Evolutionary conservation across 2,329 filamentous ascomycete genomes (phyloP).

Genomic region (Fusarium dimerum): DNA sequence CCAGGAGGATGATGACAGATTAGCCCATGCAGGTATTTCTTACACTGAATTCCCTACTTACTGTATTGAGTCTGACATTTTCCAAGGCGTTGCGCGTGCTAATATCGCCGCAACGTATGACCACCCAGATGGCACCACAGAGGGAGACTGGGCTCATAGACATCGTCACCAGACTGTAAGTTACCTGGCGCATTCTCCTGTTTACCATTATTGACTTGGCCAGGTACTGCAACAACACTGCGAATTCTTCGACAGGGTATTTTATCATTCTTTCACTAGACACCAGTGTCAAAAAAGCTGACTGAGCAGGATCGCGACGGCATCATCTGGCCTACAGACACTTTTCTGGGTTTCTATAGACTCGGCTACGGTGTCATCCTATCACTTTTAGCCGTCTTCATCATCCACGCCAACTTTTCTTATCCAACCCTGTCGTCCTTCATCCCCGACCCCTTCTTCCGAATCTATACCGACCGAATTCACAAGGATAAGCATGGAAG

Average conservation of each 20-base stretch:
- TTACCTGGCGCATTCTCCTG: too few species aligned
- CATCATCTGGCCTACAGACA: background rate
- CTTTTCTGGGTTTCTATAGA: background rate
- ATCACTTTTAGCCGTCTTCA: background rate
- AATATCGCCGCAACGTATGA: background rate
- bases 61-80: too few species aligned
- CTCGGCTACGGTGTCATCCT: background rate
- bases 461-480: background rate
- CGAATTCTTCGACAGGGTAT: background rate
- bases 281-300: background rate
- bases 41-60: too few species aligned
- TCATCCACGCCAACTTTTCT: background rate
- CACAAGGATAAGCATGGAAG: constrained; percentile 1
- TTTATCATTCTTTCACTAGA: background rate
- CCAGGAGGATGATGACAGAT: background rate
- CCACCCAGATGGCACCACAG: background rate
- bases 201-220: background rate
- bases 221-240: background rate
- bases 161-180: background rate
- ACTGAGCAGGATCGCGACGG: background rate
- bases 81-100: background rate
- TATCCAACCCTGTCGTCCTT: background rate
- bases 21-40: background rate
- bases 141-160: background rate
- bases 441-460: background rate